Percentiles rank a stretch among this genome's conserved stretches.
Evolutionary conservation across 1,284 basidiomycete species (phyloP).

Genomic region (Pulchroboletus neoregius): DNA sequence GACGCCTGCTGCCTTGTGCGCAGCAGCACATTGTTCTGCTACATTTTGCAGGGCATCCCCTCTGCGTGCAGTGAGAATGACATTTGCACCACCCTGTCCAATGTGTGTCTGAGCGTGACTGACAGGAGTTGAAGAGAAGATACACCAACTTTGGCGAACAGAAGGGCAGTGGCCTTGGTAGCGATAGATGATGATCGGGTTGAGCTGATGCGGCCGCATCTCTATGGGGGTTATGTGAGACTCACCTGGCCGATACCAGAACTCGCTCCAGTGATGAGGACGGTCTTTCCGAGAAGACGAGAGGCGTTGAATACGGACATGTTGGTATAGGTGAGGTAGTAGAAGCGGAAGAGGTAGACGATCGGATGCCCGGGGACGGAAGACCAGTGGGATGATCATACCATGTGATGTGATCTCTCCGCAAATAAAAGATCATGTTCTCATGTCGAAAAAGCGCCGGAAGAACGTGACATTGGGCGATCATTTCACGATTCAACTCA

Average conservation of each 20-base stretch:
- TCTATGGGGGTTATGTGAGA: background rate
- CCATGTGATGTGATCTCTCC: too few species aligned
- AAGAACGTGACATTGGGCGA: too few species aligned
- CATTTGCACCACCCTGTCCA: conserved; percentile 68
- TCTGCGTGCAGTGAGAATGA: conserved; percentile 72
- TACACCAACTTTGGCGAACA: conserved; percentile 73
- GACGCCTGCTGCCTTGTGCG: conserved; percentile 70
- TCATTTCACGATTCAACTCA: too few species aligned
- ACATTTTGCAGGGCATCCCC: conserved; percentile 62
- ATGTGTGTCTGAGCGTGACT: background rate
- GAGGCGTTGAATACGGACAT: conserved; percentile 80
- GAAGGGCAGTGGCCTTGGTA: conserved; percentile 70
- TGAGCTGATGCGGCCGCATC: background rate
- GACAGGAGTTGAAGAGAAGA: background rate
- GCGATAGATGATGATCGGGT: background rate
- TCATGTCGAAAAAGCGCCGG: too few species aligned
- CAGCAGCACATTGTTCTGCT: conserved; percentile 58
- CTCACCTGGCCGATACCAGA: conserved; percentile 75
- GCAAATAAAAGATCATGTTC: too few species aligned
- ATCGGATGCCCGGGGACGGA: too few species aligned
- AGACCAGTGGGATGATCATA: too few species aligned
- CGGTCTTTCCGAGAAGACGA: conserved; percentile 77
- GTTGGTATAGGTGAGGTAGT: conserved; percentile 8
- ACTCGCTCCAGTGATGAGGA: conserved; percentile 84
- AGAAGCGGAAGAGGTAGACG: background rate